Percentiles rank a stretch among this genome's conserved stretches.
phyloP scores from a whole-genome alignment of 805 yeast genomes.

The Candida nitratophila region DNA sequence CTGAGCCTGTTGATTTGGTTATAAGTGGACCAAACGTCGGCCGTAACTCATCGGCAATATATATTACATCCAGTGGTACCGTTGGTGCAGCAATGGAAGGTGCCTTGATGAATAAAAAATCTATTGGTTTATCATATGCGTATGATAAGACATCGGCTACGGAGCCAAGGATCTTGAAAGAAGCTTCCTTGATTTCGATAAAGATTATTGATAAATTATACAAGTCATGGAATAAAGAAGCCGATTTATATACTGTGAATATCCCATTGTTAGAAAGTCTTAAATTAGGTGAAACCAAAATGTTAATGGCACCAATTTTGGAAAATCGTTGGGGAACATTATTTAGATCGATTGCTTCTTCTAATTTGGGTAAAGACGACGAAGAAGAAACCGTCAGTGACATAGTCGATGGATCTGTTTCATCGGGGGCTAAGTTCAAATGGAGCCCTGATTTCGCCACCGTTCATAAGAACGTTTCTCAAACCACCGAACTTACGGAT shows the following conservation, averaged over 20 bases:
- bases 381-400: constrained; percentile 20
- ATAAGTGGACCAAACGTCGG: constrained; percentile 96
- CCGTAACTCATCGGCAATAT: constrained; percentile 82
- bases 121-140: constrained; percentile 86
- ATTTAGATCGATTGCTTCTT: constrained; percentile 1
- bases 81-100: constrained; percentile 97
- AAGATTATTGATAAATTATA: constrained; percentile 54
- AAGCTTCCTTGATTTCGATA: constrained; percentile 66
- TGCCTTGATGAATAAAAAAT: constrained; percentile 57
- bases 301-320: constrained; percentile 70
- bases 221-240: constrained; percentile 46
- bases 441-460: constrained; percentile 83
- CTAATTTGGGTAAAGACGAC: constrained; percentile 1
- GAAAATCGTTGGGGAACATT: constrained; percentile 65
- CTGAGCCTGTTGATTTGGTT: constrained; percentile 72
- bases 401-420: constrained; percentile 40
- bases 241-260: constrained; percentile 77
- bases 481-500: constrained; percentile 46
- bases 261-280: constrained; percentile 64
- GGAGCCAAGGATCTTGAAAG: constrained; percentile 40
- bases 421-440: constrained; percentile 42
- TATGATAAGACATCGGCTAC: constrained; percentile 46
- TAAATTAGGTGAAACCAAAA: constrained; percentile 48
- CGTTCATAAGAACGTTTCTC: constrained; percentile 48
- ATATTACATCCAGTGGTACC: constrained; percentile 88